These are phyloP conservation scores for Talaromyces marneffei DNA, from an alignment of 2,329 filamentous ascomycete genomes.

Conservation along the genomic window DNA sequence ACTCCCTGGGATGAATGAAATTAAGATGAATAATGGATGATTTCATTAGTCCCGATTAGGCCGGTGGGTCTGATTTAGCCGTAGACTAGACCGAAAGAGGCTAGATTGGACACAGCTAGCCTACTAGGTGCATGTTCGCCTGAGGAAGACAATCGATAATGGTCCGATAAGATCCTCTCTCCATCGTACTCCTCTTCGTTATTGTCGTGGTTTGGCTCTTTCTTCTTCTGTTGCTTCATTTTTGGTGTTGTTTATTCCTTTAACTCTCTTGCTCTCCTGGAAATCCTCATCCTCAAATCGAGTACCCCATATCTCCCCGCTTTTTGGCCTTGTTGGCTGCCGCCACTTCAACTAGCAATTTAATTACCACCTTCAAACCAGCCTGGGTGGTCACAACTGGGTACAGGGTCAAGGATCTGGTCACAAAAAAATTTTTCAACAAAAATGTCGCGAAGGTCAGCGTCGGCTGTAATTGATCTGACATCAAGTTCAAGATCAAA, in stretches of 20 bases:
- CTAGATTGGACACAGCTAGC: background rate
- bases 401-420: background rate
- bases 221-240: background rate
- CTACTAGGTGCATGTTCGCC: background rate
- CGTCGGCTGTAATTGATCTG: slow-evolving; percentile 7
- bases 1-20: background rate
- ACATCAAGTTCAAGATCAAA: slow-evolving; percentile 8
- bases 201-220: background rate
- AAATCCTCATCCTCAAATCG: background rate
- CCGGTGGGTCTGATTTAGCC: background rate
- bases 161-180: background rate
- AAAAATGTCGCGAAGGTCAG: slow-evolving; percentile 6
- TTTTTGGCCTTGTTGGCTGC: background rate
- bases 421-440: background rate
- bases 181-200: background rate
- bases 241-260: background rate
- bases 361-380: background rate
- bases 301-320: background rate
- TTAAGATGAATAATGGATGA: background rate
- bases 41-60: slow-evolving; percentile 3
- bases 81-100: background rate
- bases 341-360: background rate
- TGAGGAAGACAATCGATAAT: background rate
- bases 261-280: background rate
- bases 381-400: background rate